Conservation (phyloP, 345 rosid genomes). For the Limnanthes douglasii region DNA sequence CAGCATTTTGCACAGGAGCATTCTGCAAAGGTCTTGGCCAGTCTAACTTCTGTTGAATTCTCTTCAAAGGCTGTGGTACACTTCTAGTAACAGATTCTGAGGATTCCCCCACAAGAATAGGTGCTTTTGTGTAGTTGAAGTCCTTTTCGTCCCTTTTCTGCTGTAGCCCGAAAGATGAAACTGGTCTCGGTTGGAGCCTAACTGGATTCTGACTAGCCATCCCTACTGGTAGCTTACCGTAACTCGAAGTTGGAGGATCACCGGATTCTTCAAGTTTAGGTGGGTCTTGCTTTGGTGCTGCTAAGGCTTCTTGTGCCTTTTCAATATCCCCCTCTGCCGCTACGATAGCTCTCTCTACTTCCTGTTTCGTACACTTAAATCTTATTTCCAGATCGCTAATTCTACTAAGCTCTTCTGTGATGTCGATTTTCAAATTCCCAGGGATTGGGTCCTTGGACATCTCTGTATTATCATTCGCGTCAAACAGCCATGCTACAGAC, state of each 20-base stretch:
- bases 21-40: slow-evolving; percentile 52
- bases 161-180: slow-evolving; percentile 16
- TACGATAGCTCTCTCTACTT: slow-evolving; percentile 70
- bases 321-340: slow-evolving; percentile 65
- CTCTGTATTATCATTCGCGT: slow-evolving; percentile 40
- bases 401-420: slow-evolving; percentile 70
- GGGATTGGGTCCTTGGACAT: slow-evolving; percentile 21
- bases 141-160: slow-evolving; percentile 50
- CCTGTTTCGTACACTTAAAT: slow-evolving; percentile 55
- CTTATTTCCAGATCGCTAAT: slow-evolving; percentile 48
- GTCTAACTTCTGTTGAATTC: slow-evolving; percentile 38
- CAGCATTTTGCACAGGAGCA: slow-evolving; percentile 22
- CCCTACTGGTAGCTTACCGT: slow-evolving; percentile 15
- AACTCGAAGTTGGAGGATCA: slow-evolving; percentile 27
- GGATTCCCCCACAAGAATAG: slow-evolving; percentile 9
- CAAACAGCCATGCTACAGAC: slow-evolving; percentile 76
- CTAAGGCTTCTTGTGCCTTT: slow-evolving; percentile 39
- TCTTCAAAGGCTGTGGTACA: slow-evolving; percentile 41
- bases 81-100: slow-evolving; percentile 24
- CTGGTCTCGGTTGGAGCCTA: slow-evolving; percentile 22
- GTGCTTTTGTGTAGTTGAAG: slow-evolving; percentile 39
- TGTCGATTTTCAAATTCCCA: slow-evolving; percentile 64
- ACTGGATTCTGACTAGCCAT: slow-evolving; percentile 22
- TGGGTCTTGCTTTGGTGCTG: slow-evolving; percentile 32
- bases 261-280: slow-evolving; percentile 46